These are phyloP conservation scores for Mycena vitilis DNA, from an alignment of 768 basidiomycete species.

Conservation along the genomic window DNA sequence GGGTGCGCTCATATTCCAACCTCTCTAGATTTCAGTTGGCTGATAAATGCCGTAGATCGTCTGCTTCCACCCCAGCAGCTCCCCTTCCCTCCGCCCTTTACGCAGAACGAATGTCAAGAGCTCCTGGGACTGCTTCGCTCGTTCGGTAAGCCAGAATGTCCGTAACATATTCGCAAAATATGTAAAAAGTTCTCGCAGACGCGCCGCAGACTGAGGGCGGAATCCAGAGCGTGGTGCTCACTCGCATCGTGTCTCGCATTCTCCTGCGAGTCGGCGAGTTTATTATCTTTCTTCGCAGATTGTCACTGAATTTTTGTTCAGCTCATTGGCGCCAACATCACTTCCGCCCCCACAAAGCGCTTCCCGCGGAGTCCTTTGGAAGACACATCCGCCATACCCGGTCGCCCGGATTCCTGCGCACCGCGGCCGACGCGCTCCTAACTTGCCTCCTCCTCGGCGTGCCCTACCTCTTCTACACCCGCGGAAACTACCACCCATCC, in stretches of 20 bases:
- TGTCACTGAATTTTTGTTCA: conserved; percentile 37
- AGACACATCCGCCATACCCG: conserved; percentile 46
- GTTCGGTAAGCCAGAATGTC: conserved; percentile 40
- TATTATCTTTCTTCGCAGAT: neutral
- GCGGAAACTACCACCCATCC: conserved; percentile 57
- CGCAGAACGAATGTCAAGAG: conserved; percentile 82
- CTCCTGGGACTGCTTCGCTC: conserved; percentile 70
- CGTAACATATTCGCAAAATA: neutral
- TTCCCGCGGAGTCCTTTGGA: conserved; percentile 63
- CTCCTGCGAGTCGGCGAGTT: conserved; percentile 74
- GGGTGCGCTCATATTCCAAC: conserved; percentile 57
- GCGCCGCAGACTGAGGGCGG: conserved; percentile 48
- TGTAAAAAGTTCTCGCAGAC: conserved; percentile 3
- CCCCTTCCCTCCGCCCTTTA: conserved; percentile 73
- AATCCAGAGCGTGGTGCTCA: conserved; percentile 63
- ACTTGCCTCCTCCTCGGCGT: conserved; percentile 80
- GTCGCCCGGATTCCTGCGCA: conserved; percentile 54
- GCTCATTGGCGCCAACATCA: conserved; percentile 78
- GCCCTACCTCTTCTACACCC: conserved; percentile 78
- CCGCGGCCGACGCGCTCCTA: conserved; percentile 66
- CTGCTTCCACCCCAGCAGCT: conserved; percentile 68
- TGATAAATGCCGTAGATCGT: too few species aligned
- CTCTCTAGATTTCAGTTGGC: too few species aligned
- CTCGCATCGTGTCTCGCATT: conserved; percentile 75
- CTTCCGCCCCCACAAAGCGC: conserved; percentile 76